Evolutionary conservation across 2,329 filamentous ascomycete species (phyloP), one percentile per base, ranked within the genome.

Genomic region (Thielaviopsis ethacetica): DNA sequence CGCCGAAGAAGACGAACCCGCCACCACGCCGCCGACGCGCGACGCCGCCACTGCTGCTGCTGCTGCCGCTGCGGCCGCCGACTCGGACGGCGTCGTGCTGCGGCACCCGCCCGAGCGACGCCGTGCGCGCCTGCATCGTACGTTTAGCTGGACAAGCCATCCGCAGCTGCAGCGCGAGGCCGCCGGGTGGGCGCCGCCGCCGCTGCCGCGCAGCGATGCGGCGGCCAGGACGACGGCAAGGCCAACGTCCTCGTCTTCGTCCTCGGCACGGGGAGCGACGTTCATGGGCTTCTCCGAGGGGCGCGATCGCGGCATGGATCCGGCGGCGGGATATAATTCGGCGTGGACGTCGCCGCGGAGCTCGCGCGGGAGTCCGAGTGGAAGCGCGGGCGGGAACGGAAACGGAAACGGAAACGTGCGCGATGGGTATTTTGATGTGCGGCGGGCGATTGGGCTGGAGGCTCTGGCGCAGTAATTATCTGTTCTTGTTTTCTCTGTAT

Each of bases 211-310:
- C n/a, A 22, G 15, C 9, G 55, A 51, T 21, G 50, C 19, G 21
- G 44, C 34, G 13, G 13, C 24, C n/a, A n/a, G n/a, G n/a, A n/a
- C n/a, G n/a, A n/a, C n/a, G n/a, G n/a, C n/a, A n/a, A n/a, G n/a
- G n/a, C n/a, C 38, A 22, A 1, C 54, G 50, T 17, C 10, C 3
- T n/a, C 38, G 38, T 44, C 44, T 3, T 49, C 38, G 38, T 44
- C 38, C 4, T 44, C 38, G 17, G 50, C 54, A 7, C 52, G 60
- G 13, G 60, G 57, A 10, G 47, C 53, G n/a, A 53, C 57, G n/a
- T 59, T 61, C 34, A 57, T 59, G 17, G 60, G 60, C 34, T 61
- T 61, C 44, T 61, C 57, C 13, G 57, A 61, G 50, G 60, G 60
- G 19, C 26, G 60, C 15, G 60, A 61, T 27, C 60, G 60, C 17